These are phyloP conservation scores for Zychaea mexicana DNA, from an alignment of 371 early-diverging fungal genomes.

Conservation along the genomic window DNA sequence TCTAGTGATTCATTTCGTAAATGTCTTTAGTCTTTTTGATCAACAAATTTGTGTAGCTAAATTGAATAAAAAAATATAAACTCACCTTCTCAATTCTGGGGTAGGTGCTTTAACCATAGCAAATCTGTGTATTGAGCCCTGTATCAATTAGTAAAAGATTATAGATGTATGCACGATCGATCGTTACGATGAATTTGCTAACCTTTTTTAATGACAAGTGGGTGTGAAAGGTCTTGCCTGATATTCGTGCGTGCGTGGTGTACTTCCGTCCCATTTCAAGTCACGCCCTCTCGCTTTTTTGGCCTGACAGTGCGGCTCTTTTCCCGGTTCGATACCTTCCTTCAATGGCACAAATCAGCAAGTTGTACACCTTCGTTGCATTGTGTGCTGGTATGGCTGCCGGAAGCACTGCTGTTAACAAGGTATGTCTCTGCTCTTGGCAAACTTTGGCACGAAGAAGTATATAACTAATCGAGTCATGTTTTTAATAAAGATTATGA, in stretches of 20 bases:
- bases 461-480: background rate
- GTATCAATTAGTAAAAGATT: background rate
- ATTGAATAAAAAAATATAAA: background rate
- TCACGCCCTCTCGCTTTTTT: background rate
- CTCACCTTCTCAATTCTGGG: constrained; percentile 83
- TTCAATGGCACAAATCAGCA: constrained; percentile 43
- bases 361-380: constrained; percentile 39
- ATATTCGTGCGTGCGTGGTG: too few species aligned
- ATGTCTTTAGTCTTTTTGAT: background rate
- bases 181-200: background rate
- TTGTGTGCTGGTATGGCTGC: constrained; percentile 49
- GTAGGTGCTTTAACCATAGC: constrained; percentile 73
- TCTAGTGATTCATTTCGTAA: constrained; percentile 38
- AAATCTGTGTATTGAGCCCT: too few species aligned
- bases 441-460: too few species aligned
- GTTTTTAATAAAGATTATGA: constrained; percentile 14
- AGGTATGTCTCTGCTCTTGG: constrained; percentile 21
- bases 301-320: background rate
- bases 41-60: too few species aligned
- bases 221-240: too few species aligned
- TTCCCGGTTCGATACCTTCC: background rate
- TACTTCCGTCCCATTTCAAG: too few species aligned
- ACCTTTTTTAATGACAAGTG: background rate
- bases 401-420: constrained; percentile 49
- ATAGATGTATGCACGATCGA: background rate